Percentiles rank a stretch among this genome's conserved stretches.
Conservation (phyloP, 2,329 filamentous ascomycete species). For the Penicillium corylophilum region DNA sequence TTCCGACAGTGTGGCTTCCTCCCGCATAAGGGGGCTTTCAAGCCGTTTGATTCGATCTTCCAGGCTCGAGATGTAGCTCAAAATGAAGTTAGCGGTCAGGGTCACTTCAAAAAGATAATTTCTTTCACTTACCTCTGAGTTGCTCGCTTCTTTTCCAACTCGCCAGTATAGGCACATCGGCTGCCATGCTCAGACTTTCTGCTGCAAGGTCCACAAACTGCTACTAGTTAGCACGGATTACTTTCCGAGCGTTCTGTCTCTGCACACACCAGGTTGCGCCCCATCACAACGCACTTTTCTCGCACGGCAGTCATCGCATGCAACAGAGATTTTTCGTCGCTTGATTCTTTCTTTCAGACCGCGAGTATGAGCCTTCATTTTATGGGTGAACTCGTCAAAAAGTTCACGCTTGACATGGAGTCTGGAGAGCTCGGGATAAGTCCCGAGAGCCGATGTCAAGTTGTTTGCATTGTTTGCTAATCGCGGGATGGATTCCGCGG, state of each 20-base stretch:
- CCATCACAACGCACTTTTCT: slow-evolving; percentile 48
- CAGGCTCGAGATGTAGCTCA: slow-evolving; percentile 29
- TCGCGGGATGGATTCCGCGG: background rate
- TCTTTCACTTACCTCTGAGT: slow-evolving; percentile 19
- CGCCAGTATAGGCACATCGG: slow-evolving; percentile 29
- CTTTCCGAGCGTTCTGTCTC: slow-evolving; percentile 6
- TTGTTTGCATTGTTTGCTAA: background rate
- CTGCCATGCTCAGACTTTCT: slow-evolving; percentile 17
- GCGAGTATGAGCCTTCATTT: background rate
- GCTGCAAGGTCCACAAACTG: slow-evolving; percentile 33
- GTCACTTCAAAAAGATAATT: background rate
- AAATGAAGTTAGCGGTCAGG: background rate
- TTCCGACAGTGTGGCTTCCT: slow-evolving; percentile 1
- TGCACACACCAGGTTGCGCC: slow-evolving; percentile 29
- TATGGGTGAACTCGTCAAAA: background rate
- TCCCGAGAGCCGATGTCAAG: background rate
- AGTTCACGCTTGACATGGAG: background rate
- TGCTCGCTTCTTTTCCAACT: slow-evolving; percentile 29
- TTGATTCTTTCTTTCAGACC: slow-evolving; percentile 23
- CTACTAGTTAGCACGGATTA: slow-evolving; percentile 11
- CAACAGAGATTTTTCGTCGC: slow-evolving; percentile 47
- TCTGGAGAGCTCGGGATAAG: background rate
- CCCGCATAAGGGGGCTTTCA: slow-evolving; percentile 14
- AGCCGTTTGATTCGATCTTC: slow-evolving; percentile 29
- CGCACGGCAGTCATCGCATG: slow-evolving; percentile 45